These are phyloP conservation scores for Atalantia buxifolia DNA, from an alignment of 345 rosid species.

Conservation along the genomic window DNA sequence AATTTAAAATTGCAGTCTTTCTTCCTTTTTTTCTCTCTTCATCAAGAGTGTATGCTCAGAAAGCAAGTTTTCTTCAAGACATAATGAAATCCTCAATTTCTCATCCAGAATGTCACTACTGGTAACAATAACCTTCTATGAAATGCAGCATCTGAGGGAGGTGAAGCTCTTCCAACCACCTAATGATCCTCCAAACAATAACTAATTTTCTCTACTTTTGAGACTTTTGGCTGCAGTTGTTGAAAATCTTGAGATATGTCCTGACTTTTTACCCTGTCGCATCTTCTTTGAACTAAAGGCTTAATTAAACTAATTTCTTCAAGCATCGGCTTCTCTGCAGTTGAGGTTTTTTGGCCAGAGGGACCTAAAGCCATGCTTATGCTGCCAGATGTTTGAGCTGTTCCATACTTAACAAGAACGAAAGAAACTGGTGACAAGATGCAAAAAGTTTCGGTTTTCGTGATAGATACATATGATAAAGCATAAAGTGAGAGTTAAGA, in stretches of 20 bases:
- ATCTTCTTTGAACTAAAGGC: not conserved
- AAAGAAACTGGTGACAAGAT: not conserved
- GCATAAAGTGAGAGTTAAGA: not conserved
- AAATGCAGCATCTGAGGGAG: not conserved
- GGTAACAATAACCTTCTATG: not conserved
- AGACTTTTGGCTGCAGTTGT: not conserved
- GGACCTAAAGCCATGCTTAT: not conserved
- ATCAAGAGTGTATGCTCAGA: not conserved
- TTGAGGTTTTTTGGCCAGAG: constrained; percentile 12
- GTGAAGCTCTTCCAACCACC: not conserved
- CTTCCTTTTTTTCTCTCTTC: not conserved
- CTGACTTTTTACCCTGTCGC: not conserved
- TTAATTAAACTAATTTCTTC: constrained; percentile 13
- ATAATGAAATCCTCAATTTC: not conserved
- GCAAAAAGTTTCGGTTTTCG: not conserved
- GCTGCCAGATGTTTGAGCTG: not conserved
- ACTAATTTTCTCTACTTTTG: not conserved
- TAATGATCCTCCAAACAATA: not conserved
- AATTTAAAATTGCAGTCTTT: not conserved
- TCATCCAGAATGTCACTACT: not conserved
- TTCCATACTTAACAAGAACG: not conserved
- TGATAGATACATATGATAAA: not conserved
- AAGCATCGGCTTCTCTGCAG: not conserved
- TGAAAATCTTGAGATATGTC: constrained; percentile 1
- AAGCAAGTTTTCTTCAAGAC: not conserved